Base-by-base conservation (phyloP, 169 alveolate species). In the Plasmodium coatneyi region DNA sequence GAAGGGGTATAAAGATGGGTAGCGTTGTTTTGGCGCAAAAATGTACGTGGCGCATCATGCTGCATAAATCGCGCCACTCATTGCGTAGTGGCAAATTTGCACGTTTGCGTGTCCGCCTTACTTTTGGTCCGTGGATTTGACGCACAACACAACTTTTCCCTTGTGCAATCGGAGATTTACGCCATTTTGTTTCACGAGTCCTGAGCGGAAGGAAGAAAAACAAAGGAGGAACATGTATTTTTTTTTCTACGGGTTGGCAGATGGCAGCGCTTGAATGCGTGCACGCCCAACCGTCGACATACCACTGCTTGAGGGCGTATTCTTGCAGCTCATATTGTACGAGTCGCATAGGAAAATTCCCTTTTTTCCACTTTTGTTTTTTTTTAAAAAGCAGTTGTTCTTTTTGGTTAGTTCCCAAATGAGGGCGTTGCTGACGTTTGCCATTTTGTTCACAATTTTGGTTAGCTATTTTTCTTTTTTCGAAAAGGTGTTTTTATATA, bases 391-490 rank as follows among this genome's bases (percentile, higher is more conserved):
- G 71, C 93, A 87, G 56, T 60, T 87, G 89, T 79, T 87, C 41
- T 39, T 76, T 56, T 41, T 87, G 52, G 93, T 87, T 36, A 87
- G 22, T 46, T 87, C 93, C 93, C 93, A 87, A 70, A 87, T 25
- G 82, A 87, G 87, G 34, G 93, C 89, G 19, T 22, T 43, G 82
- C 93, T 87, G 3, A 87, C 39, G 46, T 87, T 87, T 52, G 76
- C 19, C 93, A 78, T 87, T 87, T 87, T 84, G n/a, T 30, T 71
- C 66, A 71, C 76, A 70, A 6, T 46, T 66, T 14, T 66, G 36
- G 41, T 66, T 66, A 66, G 76, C 39, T 9, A 32, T 32, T 74
- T 30, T 74, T 25, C 32, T 74, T 74, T 10, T 34, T 74, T 34
- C 36, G 25, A 49, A 49, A 22, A 49, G 60, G 25, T 3, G 19